Base-by-base conservation (phyloP, 1,139 yeast genomes). In the Nematodospora anomalae region DNA sequence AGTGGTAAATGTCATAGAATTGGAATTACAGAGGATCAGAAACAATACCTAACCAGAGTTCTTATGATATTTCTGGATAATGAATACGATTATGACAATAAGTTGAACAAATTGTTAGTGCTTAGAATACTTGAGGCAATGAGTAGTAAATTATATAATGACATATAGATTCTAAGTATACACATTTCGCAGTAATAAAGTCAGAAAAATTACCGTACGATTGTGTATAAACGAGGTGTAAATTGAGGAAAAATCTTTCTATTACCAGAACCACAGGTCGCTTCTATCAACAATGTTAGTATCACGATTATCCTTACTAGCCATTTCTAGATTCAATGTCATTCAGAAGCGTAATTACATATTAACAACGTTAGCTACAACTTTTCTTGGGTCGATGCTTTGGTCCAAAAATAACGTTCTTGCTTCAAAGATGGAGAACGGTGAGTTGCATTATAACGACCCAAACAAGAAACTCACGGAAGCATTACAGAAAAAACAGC, bases 381-480 rank as follows among this genome's bases (percentile, higher is more conserved):
- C 56, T 2, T 28, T 52, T n/a, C 12, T 59, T 12, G 63, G 63
- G 1, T 49, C 64, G 3, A 31, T 62, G n/a, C 45, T 74, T 5
- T 68, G 74, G 51, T 77, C 67, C 32, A 74, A 67, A 37, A 70
- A 71, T 38, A 76, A 79, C 28, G 52, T 65, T 15, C 54, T 80
- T 31, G 88, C 88, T 1, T 67, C 77, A 43, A 57, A 75, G 44
- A 76, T 80, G 79, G 83, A 72, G 39, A 58, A 61, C 9, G 83
- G 83, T 4, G 71, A 75, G 43, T 49, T 74, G 12, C 79, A 74
- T 48, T 67, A 69, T 47, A 54, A 61, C 18, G 67, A 64, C 44
- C 52, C 65, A 27, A 67, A 67, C 39, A 52, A 46, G 22, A 44
- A 38, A 43, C 56, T 28, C 23, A 27, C 31, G 3, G 24, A 22